Evolutionary conservation across 352 stramenopile species (phyloP), one percentile per base, ranked within the genome.

Genomic region (Pythium coloratum): DNA sequence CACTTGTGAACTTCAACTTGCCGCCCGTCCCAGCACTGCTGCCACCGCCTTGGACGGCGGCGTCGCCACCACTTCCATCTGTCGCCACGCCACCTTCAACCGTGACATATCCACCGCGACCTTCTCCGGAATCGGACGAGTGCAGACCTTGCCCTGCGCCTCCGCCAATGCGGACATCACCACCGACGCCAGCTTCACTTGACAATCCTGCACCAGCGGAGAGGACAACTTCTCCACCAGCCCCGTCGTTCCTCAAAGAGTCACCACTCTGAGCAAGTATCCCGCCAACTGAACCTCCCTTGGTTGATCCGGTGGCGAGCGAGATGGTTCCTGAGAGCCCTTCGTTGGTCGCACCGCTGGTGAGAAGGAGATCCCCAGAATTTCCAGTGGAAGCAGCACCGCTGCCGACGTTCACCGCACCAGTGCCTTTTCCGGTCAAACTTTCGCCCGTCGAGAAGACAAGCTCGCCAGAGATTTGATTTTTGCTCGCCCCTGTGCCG

Each of bases 141-240:
- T 75, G 62, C 26, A 66, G 40, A 6, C 71, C 71, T 14, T 60
- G 67, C 10, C 67, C 68, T 10, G 66, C 40, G 26, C 71, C 71
- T 62, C 67, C 71, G 13, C 32, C 36, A 26, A 77, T 62, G n/a
- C 49, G 16, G 33, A 87, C 59, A 66, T 62, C 42, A 54, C 80
- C 80, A 47, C 81, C 81, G 46, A 78, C 67, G 32, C 80, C 81
- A 32, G 80, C 81, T 59, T 89, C 81, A 50, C 72, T 67, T 20
- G 81, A 86, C 46, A 68, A 46, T 36, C 82, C 80, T 30, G 69
- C 72, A 49, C 82, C 82, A n/a, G 67, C 78, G 28, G 16, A 64
- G 55, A 90, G 61, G 13, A 66, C 64, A 47, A 89, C 65, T 18
- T 55, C 32, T 24, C 70, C 70, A 6, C 66, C 67, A 12, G 56